A percentile compares a stretch with the other conserved stretches of the same genome.
These are phyloP conservation scores for Coemansia sp. DNA, from an alignment of 192 early-diverging fungal species.

Conservation along the genomic window DNA sequence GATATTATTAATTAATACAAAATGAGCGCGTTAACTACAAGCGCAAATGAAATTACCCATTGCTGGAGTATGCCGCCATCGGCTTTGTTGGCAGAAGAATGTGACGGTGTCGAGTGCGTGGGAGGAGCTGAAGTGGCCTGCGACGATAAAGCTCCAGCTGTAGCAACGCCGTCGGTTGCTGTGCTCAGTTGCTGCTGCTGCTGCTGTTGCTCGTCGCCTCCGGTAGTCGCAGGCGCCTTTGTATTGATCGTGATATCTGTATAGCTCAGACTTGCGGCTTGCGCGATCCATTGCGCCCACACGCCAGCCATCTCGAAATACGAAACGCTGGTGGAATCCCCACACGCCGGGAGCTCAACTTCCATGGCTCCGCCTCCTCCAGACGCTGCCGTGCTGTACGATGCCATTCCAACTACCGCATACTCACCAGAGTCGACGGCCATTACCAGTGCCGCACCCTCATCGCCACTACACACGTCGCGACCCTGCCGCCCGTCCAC, in stretches of 20 bases:
- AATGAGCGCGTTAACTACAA: not conserved
- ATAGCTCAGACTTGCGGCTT: constrained; percentile 4
- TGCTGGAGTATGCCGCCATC: not conserved
- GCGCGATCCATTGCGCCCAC: constrained; percentile 29
- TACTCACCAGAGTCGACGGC: not conserved
- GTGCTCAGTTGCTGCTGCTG: not conserved
- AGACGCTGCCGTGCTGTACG: constrained; percentile 4
- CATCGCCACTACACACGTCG: constrained; percentile 22
- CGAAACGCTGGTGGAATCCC: not conserved
- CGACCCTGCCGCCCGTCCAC: not conserved
- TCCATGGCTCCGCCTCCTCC: not conserved
- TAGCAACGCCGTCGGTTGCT: not conserved
- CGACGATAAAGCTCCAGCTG: no score
- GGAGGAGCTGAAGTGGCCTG: not conserved
- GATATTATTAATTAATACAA: not conserved
- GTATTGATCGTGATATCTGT: constrained; percentile 1
- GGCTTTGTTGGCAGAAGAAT: not conserved
- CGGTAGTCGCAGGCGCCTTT: not conserved
- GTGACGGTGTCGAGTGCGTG: not conserved
- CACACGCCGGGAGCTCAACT: not conserved
- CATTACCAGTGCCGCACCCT: constrained; percentile 31
- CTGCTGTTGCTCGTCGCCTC: not conserved
- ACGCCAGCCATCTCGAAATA: constrained; percentile 20
- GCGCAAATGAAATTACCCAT: not conserved
- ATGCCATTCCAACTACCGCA: constrained; percentile 25